These are phyloP conservation scores for Melanopsichium pennsylvanicum DNA, from an alignment of 1,284 basidiomycete genomes.

Conservation along the genomic window DNA sequence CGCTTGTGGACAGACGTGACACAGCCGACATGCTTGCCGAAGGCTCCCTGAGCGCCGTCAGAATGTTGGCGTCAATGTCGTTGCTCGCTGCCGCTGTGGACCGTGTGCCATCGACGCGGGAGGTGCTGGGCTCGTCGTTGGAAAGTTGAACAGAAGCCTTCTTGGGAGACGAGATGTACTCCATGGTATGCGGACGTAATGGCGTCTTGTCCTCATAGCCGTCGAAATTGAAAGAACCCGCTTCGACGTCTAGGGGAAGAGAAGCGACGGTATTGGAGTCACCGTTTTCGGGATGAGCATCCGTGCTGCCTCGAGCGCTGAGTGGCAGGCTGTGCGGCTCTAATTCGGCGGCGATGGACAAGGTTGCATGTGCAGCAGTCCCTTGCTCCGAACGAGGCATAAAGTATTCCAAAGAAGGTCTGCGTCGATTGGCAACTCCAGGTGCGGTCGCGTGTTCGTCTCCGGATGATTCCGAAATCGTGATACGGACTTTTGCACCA, in stretches of 20 bases:
- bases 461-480: not conserved
- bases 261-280: conserved; percentile 15
- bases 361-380: not conserved
- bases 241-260: not conserved
- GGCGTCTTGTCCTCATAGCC: conserved; percentile 1
- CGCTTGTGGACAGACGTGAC: conserved; percentile 7
- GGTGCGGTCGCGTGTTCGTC: not conserved
- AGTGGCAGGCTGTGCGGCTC: conserved; percentile 33
- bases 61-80: conserved; percentile 20
- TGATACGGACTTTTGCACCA: conserved; percentile 31
- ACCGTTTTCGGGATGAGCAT: conserved; percentile 10
- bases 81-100: conserved; percentile 1
- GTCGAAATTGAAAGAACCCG: not conserved
- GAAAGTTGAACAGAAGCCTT: not conserved
- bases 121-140: not conserved
- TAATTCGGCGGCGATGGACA: conserved; percentile 3
- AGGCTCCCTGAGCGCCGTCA: conserved; percentile 25
- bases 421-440: conserved; percentile 1
- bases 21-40: conserved; percentile 42
- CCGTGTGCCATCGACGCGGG: not conserved
- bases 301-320: conserved; percentile 17
- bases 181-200: conserved; percentile 10
- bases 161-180: conserved; percentile 8
- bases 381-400: conserved; percentile 2
- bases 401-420: conserved; percentile 34